Base-by-base conservation (phyloP, 2,329 filamentous ascomycete genomes). In the Aspergillus cejpii region DNA sequence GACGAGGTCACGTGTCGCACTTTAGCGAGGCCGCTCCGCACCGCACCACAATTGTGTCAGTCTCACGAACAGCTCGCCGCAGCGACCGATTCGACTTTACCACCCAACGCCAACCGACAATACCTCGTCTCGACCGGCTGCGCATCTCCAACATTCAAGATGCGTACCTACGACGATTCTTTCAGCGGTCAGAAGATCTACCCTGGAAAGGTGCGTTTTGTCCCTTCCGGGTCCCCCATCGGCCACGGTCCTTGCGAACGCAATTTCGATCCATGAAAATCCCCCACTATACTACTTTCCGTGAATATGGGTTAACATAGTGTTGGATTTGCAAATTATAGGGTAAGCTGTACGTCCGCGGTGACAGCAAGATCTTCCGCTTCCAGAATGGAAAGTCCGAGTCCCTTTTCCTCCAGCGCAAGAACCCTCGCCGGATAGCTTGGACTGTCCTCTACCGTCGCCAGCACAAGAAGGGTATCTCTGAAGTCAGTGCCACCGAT, bases 351-450 rank as follows among this genome's bases (percentile, higher is more conserved):
- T 98, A 91, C 80, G 80, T 98, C 82, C 89, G 92, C 76, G 90
- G 91, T 72, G 92, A 98, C 83, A 94, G 87, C 89, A 98, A 97
- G 83, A 84, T 97, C 81, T 98, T 98, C 87, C 90, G 92, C 73
- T 98, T 98, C 87, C 89, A 95, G 78, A 96, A 94, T 78, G 89
- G 92, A 80, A 98, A 98, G 81, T 91, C 88, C 77, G 92, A 98
- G 80, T 95, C 89, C 62, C 87, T 98, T 63, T 98, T 98, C 84
- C 87, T 97, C 65, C 92, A 98, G 83, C 91, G 92, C 82, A 98
- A 98, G 88, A 98, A 98, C 84, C 92, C 92, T 73, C 91, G 92
- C 76, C 89, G 91, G 74, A 97, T 98, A 75, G 84, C 91, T 64
- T 98, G 92, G 92, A 98, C 92, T 62, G 84, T 90, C 67, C 87